These are phyloP conservation scores for Hyaloperonospora arabidopsidis DNA, from an alignment of 352 stramenopile species.

Conservation along the genomic window DNA sequence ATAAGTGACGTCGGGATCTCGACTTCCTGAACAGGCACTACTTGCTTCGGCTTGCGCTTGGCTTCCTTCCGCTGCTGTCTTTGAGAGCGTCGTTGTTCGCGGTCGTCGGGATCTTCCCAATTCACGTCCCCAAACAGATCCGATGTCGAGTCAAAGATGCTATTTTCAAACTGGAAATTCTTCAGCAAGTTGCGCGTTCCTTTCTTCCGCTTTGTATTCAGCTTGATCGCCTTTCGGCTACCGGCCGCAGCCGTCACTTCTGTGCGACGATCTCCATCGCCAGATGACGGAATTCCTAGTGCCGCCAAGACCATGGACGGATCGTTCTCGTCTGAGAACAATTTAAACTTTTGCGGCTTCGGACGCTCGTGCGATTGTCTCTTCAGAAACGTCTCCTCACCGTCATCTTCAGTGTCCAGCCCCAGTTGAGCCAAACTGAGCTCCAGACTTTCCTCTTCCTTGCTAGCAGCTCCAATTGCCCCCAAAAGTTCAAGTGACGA, in stretches of 20 bases:
- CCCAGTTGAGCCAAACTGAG: slow-evolving; percentile 43
- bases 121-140: slow-evolving; percentile 73
- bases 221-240: slow-evolving; percentile 51
- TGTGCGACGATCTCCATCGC: slow-evolving; percentile 10
- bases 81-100: slow-evolving; percentile 59
- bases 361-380: slow-evolving; percentile 31
- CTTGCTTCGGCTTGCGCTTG: slow-evolving; percentile 31
- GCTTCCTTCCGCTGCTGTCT: slow-evolving; percentile 47
- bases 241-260: background rate
- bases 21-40: slow-evolving; percentile 53
- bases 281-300: slow-evolving; percentile 25
- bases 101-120: slow-evolving; percentile 55
- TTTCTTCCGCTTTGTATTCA: slow-evolving; percentile 68
- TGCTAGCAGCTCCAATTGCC: slow-evolving; percentile 19
- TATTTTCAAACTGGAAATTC: slow-evolving; percentile 85
- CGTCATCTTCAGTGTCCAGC: slow-evolving; percentile 27
- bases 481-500: slow-evolving; percentile 19
- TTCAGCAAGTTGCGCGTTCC: slow-evolving; percentile 56
- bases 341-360: slow-evolving; percentile 37
- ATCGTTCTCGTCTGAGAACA: slow-evolving; percentile 27
- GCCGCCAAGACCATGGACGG: slow-evolving; percentile 27
- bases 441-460: slow-evolving; percentile 24
- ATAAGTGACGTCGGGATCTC: slow-evolving; percentile 67
- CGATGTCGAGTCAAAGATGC: slow-evolving; percentile 59
- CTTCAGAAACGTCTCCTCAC: slow-evolving; percentile 19